Evolutionary conservation across 108 stramenopile species (phyloP), one percentile per base, ranked within the genome.

Genomic region (Nannochloropsis gaditana): DNA sequence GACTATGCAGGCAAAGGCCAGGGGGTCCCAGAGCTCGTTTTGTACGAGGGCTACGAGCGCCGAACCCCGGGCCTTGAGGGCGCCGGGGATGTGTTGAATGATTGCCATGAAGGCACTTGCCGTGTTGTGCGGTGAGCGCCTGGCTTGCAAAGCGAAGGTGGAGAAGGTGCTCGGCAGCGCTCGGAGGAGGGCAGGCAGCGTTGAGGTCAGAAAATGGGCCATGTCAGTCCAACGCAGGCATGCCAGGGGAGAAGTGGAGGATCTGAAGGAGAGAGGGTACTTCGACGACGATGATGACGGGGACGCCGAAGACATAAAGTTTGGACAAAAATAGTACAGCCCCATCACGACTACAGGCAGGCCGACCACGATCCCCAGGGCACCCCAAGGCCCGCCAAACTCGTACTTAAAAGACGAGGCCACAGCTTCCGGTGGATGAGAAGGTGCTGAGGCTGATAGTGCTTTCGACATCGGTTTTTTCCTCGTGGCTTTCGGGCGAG

Each of bases 381-480:
- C 90, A 9, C 96, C 97, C 42, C 95, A 44, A 2, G 98, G 98
- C 5, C 98, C 98, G 44, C 98, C 98, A 85, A 99, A 99, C 91
- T 99, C 98, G 84, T 92, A 95, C 59, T 73, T n/a, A n/a, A 73
- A 73, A 15, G 8, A 73, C 59, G 59, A 73, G 3, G 59, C 59
- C 19, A 31, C 31, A 31, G 31, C 31, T 31, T 31, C 31, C 31
- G 31, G 31, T 31, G 31, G 31, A 31, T 31, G 31, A 31, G 31
- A 31, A 31, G 31, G 31, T 31, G 31, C 31, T 31, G 31, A 31
- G 31, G 31, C 31, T 31, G 31, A 31, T 31, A 31, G 31, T 31
- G 31, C 31, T 31, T 31, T 31, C 31, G 31, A 31, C 31, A 31
- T 31, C 31, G 31, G 0, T 31, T 31, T 31, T 31, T 31, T 31